phyloP scores from a whole-genome alignment of 2,329 filamentous ascomycete species.

The Cladosporium sp. region DNA sequence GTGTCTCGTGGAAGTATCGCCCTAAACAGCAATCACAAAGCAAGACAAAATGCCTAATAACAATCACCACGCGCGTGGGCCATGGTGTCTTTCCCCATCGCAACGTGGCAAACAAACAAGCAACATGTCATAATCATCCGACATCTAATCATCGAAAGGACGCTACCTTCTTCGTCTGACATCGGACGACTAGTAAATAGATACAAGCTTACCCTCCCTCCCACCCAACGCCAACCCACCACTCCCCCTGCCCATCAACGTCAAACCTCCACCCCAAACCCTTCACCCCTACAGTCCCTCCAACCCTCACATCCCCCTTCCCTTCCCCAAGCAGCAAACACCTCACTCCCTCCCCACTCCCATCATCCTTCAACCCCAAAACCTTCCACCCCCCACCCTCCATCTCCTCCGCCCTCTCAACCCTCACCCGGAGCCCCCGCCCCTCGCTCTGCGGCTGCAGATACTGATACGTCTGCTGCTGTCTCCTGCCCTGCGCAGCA shows the following conservation, averaged over 20 bases:
- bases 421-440: conserved; percentile 27
- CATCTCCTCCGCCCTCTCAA: conserved; percentile 27
- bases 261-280: conserved; percentile 11
- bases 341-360: conserved; percentile 8
- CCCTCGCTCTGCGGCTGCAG: conserved; percentile 29
- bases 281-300: conserved; percentile 1
- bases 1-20: background rate
- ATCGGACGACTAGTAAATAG: no score
- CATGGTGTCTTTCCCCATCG: background rate
- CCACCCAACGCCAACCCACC: conserved; percentile 21
- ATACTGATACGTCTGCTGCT: conserved; percentile 22
- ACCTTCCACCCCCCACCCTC: conserved; percentile 24
- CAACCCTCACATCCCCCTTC: conserved; percentile 4
- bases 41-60: background rate
- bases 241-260: conserved; percentile 3
- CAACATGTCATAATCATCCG: background rate
- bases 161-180: background rate
- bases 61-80: background rate
- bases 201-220: background rate
- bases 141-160: background rate
- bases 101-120: background rate
- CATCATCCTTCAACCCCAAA: background rate
- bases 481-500: conserved; percentile 31
- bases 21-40: background rate
- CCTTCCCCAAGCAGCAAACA: conserved; percentile 18